These are phyloP conservation scores for Coemansia sp. DNA, from an alignment of 192 early-diverging fungal genomes.

Conservation along the genomic window DNA sequence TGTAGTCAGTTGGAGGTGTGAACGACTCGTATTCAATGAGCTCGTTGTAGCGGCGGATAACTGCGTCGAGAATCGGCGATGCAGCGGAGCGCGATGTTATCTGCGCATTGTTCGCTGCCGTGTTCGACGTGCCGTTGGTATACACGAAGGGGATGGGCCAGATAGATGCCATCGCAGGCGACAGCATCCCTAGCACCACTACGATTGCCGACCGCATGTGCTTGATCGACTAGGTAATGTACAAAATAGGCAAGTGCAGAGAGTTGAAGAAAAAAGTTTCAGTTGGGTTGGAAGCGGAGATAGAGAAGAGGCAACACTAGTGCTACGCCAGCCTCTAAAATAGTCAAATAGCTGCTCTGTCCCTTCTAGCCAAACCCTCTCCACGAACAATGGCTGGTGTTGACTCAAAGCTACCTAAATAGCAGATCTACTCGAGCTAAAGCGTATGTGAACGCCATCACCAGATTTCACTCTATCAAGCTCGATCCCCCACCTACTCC, in stretches of 20 bases:
- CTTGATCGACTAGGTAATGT: slow-evolving; percentile 11
- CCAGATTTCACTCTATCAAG: not conserved
- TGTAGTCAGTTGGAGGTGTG: slow-evolving; percentile 55
- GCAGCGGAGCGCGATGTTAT: slow-evolving; percentile 53
- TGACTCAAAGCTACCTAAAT: not conserved
- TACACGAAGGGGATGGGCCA: slow-evolving; percentile 49
- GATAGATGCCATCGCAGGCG: slow-evolving; percentile 26
- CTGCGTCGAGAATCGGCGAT: slow-evolving; percentile 51
- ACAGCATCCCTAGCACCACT: slow-evolving; percentile 25
- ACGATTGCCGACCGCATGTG: not conserved
- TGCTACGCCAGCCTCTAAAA: not conserved
- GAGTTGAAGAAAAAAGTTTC: slow-evolving; percentile 1
- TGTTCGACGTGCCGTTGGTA: slow-evolving; percentile 37
- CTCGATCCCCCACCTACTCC: not conserved
- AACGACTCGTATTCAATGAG: slow-evolving; percentile 56
- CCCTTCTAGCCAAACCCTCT: not conserved
- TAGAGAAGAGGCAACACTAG: not conserved
- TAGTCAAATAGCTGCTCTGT: not conserved
- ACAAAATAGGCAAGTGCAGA: not conserved
- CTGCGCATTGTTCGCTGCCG: slow-evolving; percentile 29
- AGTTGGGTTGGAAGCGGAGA: not conserved
- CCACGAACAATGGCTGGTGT: slow-evolving; percentile 1
- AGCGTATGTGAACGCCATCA: not conserved
- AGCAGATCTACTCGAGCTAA: not conserved
- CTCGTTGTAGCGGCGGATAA: slow-evolving; percentile 53